Base-by-base conservation (phyloP, 1,284 basidiomycete genomes). In the Austroboletus niveus region DNA sequence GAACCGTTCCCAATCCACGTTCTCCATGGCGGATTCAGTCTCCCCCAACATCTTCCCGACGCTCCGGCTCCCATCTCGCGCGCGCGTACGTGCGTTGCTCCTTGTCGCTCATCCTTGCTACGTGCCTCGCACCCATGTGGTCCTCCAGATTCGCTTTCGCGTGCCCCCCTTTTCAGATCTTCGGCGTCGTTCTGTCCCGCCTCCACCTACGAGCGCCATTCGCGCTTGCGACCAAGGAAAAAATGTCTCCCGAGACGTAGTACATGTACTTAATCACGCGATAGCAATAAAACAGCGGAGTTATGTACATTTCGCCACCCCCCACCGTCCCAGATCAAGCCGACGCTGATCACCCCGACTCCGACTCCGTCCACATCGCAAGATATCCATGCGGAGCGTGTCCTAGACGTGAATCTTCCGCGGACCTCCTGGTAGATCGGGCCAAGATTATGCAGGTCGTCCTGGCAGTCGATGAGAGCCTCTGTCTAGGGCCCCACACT, bases 321-420 rank as follows among this genome's bases (percentile, higher is more conserved):
- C 35, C 60, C 48, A 62, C 53, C 52, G 48, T 42, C 42, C 61
- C 64, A 63, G 53, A 59, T 67, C 51, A 57, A 62, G 58, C 52
- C 0, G 29, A 27, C 40, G 53, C 45, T 64, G 64, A 65, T 64
- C 64, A 59, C 41, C 47, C 59, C 54, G 57, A 47, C 60, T 55
- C 65, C 65, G 63, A 66, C 60, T 63, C 62, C 62, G 62, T 46
- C 57, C 49, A 59, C 51, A 61, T 66, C 62, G 62, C 65, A 63
- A 62, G 63, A 66, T 57, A 66, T 60, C 65, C 62, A 68, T 64
- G 64, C 58, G 62, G 35, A 56, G 42, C 60, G 51, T 48, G 53
- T 64, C 61, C 43, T 57, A 48, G 31, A 32, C 46, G 62, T 68
- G 62, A 64, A 68, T 64, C 65, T 64, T 60, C 62, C 62, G 62